A percentile compares a stretch with the other conserved stretches of the same genome.
These are phyloP conservation scores for Adansonia grandidieri DNA, from an alignment of 441 rosid species.

Conservation along the genomic window DNA sequence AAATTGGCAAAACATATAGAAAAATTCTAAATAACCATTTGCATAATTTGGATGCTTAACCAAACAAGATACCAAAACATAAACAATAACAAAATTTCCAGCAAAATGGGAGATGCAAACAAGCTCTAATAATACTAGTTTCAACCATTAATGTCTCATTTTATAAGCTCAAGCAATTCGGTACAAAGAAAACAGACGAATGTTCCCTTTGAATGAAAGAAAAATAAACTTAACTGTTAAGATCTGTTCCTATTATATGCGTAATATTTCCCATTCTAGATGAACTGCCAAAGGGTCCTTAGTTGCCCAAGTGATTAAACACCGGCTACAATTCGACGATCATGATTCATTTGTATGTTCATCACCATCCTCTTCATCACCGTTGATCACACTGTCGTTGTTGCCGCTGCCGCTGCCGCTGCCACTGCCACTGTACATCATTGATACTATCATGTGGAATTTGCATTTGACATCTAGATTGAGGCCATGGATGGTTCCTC, in stretches of 20 bases:
- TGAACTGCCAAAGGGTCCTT: slow-evolving; percentile 54
- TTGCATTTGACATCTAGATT: slow-evolving; percentile 8
- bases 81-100: neutral
- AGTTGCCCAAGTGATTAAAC: slow-evolving; percentile 56
- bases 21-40: neutral
- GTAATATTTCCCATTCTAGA: slow-evolving; percentile 9
- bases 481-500: slow-evolving; percentile 23
- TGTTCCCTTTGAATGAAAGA: neutral
- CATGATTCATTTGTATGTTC: slow-evolving; percentile 25
- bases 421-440: no score
- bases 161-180: neutral
- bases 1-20: neutral
- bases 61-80: neutral
- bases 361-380: slow-evolving; percentile 32
- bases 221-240: slow-evolving; percentile 5
- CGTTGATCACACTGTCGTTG: slow-evolving; percentile 7
- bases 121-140: neutral
- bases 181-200: slow-evolving; percentile 8
- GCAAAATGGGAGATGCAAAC: neutral
- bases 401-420: neutral
- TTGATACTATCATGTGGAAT: slow-evolving; percentile 2
- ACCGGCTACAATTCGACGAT: slow-evolving; percentile 23
- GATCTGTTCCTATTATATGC: neutral
- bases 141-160: neutral
- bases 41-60: neutral